Evolutionary conservation across 2,329 filamentous ascomycete species (phyloP).

Genomic region (Venturia effusa): DNA sequence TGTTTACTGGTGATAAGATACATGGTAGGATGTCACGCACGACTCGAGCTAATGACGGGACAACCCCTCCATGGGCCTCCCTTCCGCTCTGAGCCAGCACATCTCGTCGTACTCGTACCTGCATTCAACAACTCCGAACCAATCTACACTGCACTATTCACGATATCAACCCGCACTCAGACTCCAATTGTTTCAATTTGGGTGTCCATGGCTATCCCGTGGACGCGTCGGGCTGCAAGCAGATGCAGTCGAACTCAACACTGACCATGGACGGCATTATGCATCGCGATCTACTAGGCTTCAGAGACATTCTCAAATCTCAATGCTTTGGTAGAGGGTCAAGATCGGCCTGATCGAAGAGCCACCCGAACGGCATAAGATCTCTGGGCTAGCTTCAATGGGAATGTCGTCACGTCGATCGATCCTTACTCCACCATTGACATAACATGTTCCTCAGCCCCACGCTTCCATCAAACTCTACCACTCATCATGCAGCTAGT

Average conservation of each 20-base stretch:
- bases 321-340: no score
- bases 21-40: not conserved
- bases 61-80: not conserved
- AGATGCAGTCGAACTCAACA: no score
- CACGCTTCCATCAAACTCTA: not conserved
- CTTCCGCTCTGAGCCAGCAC: not conserved
- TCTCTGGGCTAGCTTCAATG: not conserved
- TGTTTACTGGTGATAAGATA: not conserved
- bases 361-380: no score
- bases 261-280: no score
- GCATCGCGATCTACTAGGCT: no score
- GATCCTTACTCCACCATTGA: not conserved
- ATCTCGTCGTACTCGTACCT: no score
- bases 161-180: no score
- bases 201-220: no score
- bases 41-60: not conserved
- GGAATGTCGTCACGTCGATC: not conserved
- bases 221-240: no score
- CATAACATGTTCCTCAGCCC: not conserved
- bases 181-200: no score
- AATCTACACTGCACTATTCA: not conserved
- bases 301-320: no score
- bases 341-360: no score
- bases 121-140: not conserved
- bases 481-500: not conserved